A percentile compares a stretch with the other conserved stretches of the same genome.
phyloP scores from a whole-genome alignment of 2,329 filamentous ascomycete species.

The Mollisia scopiformis region DNA sequence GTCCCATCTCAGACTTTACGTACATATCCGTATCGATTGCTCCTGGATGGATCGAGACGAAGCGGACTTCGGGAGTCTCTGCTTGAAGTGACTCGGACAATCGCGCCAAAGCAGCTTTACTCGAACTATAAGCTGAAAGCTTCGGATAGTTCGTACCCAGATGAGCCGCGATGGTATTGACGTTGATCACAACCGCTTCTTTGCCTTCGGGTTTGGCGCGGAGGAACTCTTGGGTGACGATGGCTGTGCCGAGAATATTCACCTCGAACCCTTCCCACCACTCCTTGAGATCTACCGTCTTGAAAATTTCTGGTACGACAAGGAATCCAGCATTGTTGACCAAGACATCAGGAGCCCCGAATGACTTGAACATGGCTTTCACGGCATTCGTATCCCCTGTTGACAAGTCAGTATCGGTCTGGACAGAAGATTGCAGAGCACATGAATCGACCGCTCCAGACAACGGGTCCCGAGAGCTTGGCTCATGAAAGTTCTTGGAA shows the following conservation, averaged over 20 bases:
- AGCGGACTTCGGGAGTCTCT: slow-evolving; percentile 33
- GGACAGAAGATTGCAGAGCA: too few species aligned
- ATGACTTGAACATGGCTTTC: slow-evolving; percentile 36
- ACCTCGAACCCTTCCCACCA: slow-evolving; percentile 39
- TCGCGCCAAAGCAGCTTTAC: slow-evolving; percentile 36
- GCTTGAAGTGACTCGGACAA: slow-evolving; percentile 36
- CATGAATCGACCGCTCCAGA: too few species aligned
- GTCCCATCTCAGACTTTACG: slow-evolving; percentile 30
- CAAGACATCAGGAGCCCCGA: slow-evolving; percentile 43
- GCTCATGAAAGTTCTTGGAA: too few species aligned
- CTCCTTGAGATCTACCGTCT: slow-evolving; percentile 34
- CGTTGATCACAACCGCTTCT: slow-evolving; percentile 39
- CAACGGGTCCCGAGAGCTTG: too few species aligned
- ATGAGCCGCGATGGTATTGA: slow-evolving; percentile 40
- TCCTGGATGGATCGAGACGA: slow-evolving; percentile 41
- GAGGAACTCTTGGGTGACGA: slow-evolving; percentile 40
- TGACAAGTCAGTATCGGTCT: too few species aligned
- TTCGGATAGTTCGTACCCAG: slow-evolving; percentile 30
- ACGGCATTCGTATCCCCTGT: slow-evolving; percentile 39
- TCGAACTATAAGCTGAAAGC: slow-evolving; percentile 32
- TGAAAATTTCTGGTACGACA: slow-evolving; percentile 34
- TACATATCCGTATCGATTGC: slow-evolving; percentile 35
- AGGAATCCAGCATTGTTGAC: slow-evolving; percentile 42
- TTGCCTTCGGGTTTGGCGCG: slow-evolving; percentile 36
- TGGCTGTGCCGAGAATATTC: slow-evolving; percentile 40